A percentile compares a stretch with the other conserved stretches of the same genome.
phyloP scores from a whole-genome alignment of 768 basidiomycete genomes.

The Boletus rubropictus region DNA sequence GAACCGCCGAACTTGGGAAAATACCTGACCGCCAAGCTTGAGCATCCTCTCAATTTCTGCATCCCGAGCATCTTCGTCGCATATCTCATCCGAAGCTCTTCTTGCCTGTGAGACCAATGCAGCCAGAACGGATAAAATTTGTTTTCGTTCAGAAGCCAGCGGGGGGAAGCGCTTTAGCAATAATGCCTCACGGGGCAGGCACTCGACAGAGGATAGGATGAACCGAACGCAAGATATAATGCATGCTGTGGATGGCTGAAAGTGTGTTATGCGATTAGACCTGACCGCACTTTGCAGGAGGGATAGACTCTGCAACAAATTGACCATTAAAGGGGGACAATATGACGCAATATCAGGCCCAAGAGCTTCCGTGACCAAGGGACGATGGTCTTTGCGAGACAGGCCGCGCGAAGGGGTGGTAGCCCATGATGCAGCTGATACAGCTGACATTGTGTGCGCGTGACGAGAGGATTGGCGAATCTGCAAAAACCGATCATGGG shows the following conservation, averaged over 20 bases:
- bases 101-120: constrained; percentile 77
- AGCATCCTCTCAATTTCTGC: constrained; percentile 74
- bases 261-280: constrained; percentile 72
- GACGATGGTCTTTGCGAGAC: constrained; percentile 37
- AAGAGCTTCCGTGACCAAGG: constrained; percentile 41
- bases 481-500: constrained; percentile 12
- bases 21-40: constrained; percentile 72
- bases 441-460: constrained; percentile 44
- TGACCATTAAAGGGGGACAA: constrained; percentile 74
- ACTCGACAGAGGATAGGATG: constrained; percentile 77
- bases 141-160: constrained; percentile 74
- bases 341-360: constrained; percentile 53
- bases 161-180: constrained; percentile 59
- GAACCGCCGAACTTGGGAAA: constrained; percentile 75
- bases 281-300: constrained; percentile 82
- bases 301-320: constrained; percentile 78
- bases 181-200: constrained; percentile 75
- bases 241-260: constrained; percentile 90
- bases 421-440: constrained; percentile 52
- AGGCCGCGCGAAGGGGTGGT: constrained; percentile 38
- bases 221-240: constrained; percentile 91
- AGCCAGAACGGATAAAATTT: constrained; percentile 75
- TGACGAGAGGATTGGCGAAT: constrained; percentile 40
- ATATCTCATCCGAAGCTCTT: constrained; percentile 47
- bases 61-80: constrained; percentile 43